Evolutionary conservation across 2,329 filamentous ascomycete species (phyloP).

Genomic region (Ramularia endophylla): DNA sequence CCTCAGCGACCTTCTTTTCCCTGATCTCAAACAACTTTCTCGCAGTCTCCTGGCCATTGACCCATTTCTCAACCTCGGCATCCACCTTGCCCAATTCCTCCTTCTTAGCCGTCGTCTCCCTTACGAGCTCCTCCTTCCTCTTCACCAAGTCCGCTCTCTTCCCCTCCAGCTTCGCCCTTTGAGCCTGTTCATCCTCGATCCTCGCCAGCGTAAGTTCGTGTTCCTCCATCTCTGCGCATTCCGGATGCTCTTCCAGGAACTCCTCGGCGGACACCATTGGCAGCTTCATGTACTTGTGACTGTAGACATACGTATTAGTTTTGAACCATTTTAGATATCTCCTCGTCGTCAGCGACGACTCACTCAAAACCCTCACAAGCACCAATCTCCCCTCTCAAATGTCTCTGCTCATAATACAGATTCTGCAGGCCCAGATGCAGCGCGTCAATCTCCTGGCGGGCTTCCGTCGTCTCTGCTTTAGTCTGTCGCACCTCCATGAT

Average conservation of each 20-base stretch:
- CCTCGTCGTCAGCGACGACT: too few species aligned
- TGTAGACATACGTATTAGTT: slow-evolving; percentile 34
- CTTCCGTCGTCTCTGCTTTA: slow-evolving; percentile 79
- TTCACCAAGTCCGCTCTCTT: slow-evolving; percentile 60
- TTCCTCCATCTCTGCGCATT: slow-evolving; percentile 65
- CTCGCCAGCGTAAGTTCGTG: slow-evolving; percentile 81
- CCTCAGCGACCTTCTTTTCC: slow-evolving; percentile 18
- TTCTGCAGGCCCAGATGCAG: slow-evolving; percentile 93
- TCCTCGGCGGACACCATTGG: slow-evolving; percentile 79
- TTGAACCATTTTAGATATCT: too few species aligned
- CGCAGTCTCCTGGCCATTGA: slow-evolving; percentile 22
- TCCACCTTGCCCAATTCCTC: slow-evolving; percentile 89
- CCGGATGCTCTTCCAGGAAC: slow-evolving; percentile 70
- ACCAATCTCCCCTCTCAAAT: slow-evolving; percentile 81
- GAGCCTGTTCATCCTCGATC: slow-evolving; percentile 83
- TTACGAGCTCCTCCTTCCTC: slow-evolving; percentile 62
- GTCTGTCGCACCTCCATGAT: slow-evolving; percentile 77
- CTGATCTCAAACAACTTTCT: slow-evolving; percentile 26
- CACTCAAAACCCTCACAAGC: slow-evolving; percentile 91
- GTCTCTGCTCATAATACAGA: slow-evolving; percentile 90
- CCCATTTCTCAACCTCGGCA: slow-evolving; percentile 66
- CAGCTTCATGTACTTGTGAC: slow-evolving; percentile 81
- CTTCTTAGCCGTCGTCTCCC: slow-evolving; percentile 85
- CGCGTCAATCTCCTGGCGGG: slow-evolving; percentile 82
- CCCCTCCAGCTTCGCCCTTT: slow-evolving; percentile 79